A percentile compares a stretch with the other conserved stretches of the same genome.
Conservation (phyloP, 768 basidiomycete species). For the Mycena galericulata region DNA sequence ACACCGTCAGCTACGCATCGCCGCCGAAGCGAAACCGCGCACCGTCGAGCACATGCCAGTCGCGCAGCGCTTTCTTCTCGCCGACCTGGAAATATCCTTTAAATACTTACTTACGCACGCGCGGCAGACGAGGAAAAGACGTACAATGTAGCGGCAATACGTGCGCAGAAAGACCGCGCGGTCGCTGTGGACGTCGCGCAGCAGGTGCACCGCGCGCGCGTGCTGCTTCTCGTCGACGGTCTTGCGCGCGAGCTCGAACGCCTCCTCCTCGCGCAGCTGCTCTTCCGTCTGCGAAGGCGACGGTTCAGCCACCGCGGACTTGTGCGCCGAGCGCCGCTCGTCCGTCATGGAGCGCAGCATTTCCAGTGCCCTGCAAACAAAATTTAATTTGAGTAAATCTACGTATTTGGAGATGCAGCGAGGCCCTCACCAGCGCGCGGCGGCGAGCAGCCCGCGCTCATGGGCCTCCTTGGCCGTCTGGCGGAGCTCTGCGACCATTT, state of each 20-base stretch:
- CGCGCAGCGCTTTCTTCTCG: conserved; percentile 66
- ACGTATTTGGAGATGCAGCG: neutral
- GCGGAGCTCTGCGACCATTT: conserved; percentile 54
- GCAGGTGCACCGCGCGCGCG: conserved; percentile 62
- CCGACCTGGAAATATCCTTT: conserved; percentile 13
- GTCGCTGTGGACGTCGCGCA: conserved; percentile 60
- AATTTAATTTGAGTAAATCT: neutral
- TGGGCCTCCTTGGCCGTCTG: conserved; percentile 65
- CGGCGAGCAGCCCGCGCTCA: conserved; percentile 61
- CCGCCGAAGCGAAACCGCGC: conserved; percentile 33
- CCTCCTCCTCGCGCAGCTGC: conserved; percentile 63
- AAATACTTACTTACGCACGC: too few species aligned
- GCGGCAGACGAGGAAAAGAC: neutral
- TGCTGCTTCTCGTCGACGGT: conserved; percentile 72
- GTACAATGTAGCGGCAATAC: conserved; percentile 33
- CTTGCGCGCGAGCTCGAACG: conserved; percentile 63
- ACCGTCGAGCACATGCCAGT: conserved; percentile 72
- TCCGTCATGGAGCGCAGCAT: conserved; percentile 58
- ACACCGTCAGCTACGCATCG: neutral
- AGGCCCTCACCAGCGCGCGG: conserved; percentile 60
- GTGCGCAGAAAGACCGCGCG: conserved; percentile 42
- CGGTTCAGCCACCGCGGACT: conserved; percentile 41
- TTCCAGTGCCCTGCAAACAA: conserved; percentile 65
- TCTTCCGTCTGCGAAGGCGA: conserved; percentile 45
- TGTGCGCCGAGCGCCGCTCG: conserved; percentile 43